Evolutionary conservation across 1,139 yeast genomes (phyloP), one percentile per base, ranked within the genome.

Genomic region (Saccharomyces hybrid): DNA sequence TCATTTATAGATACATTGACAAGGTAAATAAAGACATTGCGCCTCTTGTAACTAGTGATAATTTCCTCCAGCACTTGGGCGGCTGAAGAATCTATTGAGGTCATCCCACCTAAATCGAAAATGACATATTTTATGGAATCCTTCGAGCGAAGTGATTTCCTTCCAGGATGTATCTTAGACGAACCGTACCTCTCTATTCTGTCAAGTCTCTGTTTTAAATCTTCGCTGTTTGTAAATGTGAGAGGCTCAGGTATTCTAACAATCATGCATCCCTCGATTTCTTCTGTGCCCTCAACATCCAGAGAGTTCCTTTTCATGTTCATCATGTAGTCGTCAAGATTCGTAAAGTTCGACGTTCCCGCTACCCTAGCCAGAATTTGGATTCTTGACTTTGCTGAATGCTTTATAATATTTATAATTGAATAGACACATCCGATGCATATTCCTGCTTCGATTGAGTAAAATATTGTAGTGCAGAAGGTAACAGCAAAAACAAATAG

Each of bases 181-280:
- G 96, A 86, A 0, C 98, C 96, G 64, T 88, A 90, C 64, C 82
- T 73, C 65, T 93, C 98, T 25, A 93, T 78, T 53, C 98, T 74
- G 55, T 82, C 79, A 53, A 93, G 74, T 29, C 98, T 74, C 50
- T 85, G 76, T 57, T 87, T 82, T 60, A 93, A 74, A 66, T 91
- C 97, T 56, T 85, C 88, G 16, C 95, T 82, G 66, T 93, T 93
- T 44, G 96, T 90, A 69, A 93, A 93, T 1, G 96, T 89, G 55
- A 93, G 73, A 1, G 98, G 97, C 65, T 93, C 98, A 0, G 98
- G 95, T 44, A 93, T 83, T 61, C 85, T 88, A 34, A 91, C 86
- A 49, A 91, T 85, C 51, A 93, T 74, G 64, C 96, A 88, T 0
- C 95, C 96, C 64, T 88, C 93, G 49, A 88, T 77, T 59, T 88